Percentiles rank a stretch among this genome's conserved stretches.
phyloP scores from a whole-genome alignment of 2,329 filamentous ascomycete species.

The Chrysoporthe puriensis region DNA sequence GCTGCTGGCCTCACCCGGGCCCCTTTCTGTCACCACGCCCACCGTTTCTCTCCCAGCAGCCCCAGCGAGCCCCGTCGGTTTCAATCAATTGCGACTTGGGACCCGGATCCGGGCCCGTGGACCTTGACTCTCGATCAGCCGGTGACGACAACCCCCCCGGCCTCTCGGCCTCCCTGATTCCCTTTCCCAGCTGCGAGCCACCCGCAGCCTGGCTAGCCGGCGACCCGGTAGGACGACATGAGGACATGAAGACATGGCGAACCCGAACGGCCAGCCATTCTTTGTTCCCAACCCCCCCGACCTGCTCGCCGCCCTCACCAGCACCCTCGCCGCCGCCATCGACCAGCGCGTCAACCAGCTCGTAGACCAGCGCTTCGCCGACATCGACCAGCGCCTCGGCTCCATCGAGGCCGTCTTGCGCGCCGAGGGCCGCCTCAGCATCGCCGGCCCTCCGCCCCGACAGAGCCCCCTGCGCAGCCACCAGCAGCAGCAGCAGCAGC shows the following conservation, averaged over 20 bases:
- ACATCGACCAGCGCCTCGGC: constrained; percentile 27
- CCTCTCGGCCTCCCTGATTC: no score
- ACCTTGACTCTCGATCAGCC: neutral
- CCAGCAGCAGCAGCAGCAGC: constrained; percentile 22
- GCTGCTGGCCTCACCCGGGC: no score
- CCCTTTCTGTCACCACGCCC: constrained; percentile 21
- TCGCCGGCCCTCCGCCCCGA: constrained; percentile 16
- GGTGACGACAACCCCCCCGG: constrained; percentile 1
- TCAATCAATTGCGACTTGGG: constrained; percentile 12
- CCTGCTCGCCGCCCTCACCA: constrained; percentile 24
- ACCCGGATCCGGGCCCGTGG: constrained; percentile 10
- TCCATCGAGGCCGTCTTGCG: constrained; percentile 25
- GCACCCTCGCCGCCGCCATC: constrained; percentile 28
- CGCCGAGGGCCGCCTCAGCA: constrained; percentile 23
- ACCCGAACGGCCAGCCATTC: constrained; percentile 26
- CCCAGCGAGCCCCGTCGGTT: constrained; percentile 18
- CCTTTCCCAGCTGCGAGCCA: neutral
- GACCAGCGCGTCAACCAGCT: constrained; percentile 27
- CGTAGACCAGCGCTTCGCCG: constrained; percentile 26
- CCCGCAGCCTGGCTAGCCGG: neutral
- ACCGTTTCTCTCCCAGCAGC: constrained; percentile 28
- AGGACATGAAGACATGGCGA: constrained; percentile 23
- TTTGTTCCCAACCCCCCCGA: constrained; percentile 27
- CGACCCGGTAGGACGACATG: neutral
- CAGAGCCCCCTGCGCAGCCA: constrained; percentile 26